These are phyloP conservation scores for Vachellia pachyceras DNA, from an alignment of 306 rosid species.

Conservation along the genomic window DNA sequence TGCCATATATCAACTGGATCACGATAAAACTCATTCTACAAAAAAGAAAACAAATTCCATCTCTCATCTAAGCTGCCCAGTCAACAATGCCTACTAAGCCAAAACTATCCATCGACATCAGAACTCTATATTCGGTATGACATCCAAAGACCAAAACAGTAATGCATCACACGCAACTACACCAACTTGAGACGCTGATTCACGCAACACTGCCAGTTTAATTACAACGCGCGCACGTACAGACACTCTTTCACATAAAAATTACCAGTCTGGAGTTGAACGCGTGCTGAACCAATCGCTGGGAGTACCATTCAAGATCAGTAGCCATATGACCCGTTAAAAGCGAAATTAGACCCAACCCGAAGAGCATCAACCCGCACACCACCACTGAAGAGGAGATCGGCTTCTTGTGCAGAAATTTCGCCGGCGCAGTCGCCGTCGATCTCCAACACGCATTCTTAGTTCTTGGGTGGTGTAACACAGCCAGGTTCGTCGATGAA, in stretches of 20 bases:
- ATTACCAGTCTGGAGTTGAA: constrained; percentile 64
- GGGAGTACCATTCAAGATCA: constrained; percentile 96
- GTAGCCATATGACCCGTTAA: constrained; percentile 89
- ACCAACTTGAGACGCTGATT: background rate
- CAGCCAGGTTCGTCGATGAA: constrained; percentile 69
- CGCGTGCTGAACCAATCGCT: constrained; percentile 63
- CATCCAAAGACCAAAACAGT: background rate
- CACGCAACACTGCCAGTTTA: background rate
- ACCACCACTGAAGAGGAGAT: constrained; percentile 64
- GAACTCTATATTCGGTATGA: background rate
- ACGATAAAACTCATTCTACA: constrained; percentile 58
- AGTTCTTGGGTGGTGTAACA: constrained; percentile 48
- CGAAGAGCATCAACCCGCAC: constrained; percentile 86
- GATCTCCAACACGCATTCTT: constrained; percentile 62
- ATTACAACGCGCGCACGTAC: background rate
- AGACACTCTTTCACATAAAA: background rate
- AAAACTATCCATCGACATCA: background rate
- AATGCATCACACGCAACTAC: background rate
- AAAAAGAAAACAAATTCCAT: constrained; percentile 15
- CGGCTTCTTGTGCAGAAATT: constrained; percentile 53
- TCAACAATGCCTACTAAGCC: constrained; percentile 1
- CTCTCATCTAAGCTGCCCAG: background rate
- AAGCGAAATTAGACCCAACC: constrained; percentile 80
- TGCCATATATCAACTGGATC: constrained; percentile 80
- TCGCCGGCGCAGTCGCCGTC: constrained; percentile 30